phyloP scores from a whole-genome alignment of 2,329 filamentous ascomycete species.

The Xylariales sp. region DNA sequence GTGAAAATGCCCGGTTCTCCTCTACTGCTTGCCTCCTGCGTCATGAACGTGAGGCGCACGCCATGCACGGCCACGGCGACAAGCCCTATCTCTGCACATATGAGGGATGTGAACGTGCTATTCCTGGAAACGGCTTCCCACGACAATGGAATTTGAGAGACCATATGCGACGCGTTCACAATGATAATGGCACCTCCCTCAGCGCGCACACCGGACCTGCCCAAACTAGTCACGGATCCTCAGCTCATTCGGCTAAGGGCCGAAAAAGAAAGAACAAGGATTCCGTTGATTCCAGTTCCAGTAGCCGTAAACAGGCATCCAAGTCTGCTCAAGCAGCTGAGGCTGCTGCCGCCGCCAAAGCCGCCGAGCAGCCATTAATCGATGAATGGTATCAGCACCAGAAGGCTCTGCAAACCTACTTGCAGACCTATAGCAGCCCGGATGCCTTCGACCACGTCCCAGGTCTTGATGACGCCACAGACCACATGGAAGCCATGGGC shows the following conservation, averaged over 20 bases:
- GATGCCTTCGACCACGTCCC: constrained; percentile 65
- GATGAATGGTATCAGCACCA: constrained; percentile 72
- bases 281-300: constrained; percentile 52
- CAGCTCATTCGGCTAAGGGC: constrained; percentile 57
- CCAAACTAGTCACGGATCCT: constrained; percentile 51
- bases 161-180: constrained; percentile 96
- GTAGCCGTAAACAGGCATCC: constrained; percentile 63
- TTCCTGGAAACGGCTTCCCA: constrained; percentile 88
- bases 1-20: constrained; percentile 89
- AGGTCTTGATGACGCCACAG: constrained; percentile 64
- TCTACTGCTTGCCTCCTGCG: constrained; percentile 94
- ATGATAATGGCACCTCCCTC: constrained; percentile 62
- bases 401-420: constrained; percentile 70
- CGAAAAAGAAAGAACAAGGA: constrained; percentile 69
- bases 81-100: constrained; percentile 93
- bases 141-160: constrained; percentile 96
- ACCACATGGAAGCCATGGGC: constrained; percentile 63
- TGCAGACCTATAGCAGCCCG: constrained; percentile 62
- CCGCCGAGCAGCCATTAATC: constrained; percentile 57
- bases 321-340: constrained; percentile 53
- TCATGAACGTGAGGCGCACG: constrained; percentile 95
- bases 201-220: constrained; percentile 53
- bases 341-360: constrained; percentile 50
- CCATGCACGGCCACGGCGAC: constrained; percentile 92
- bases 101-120: constrained; percentile 85